Conservation (phyloP, 768 basidiomycete genomes). For the Suillus alpinus region DNA sequence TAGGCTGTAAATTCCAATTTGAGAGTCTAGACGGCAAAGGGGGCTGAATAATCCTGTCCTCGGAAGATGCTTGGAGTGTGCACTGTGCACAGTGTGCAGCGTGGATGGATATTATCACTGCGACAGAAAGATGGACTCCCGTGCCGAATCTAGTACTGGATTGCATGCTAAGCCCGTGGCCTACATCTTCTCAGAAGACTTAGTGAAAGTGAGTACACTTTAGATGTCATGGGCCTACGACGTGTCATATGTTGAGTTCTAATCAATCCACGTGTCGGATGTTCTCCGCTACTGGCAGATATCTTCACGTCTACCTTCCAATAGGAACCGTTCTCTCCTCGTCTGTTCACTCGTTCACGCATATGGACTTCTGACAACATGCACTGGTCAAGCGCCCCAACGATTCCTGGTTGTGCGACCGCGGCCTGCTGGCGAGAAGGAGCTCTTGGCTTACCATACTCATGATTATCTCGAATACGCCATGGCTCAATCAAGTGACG, state of each 20-base stretch:
- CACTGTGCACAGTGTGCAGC: not conserved
- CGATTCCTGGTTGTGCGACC: constrained; percentile 51
- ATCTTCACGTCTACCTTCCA: constrained; percentile 65
- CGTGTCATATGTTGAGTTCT: not conserved
- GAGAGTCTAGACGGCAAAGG: no score
- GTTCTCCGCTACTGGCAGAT: constrained; percentile 24
- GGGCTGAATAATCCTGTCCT: no score
- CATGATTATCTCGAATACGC: constrained; percentile 66
- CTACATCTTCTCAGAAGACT: constrained; percentile 58
- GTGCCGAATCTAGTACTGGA: not conserved
- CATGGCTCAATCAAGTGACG: constrained; percentile 33
- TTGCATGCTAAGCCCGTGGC: constrained; percentile 24
- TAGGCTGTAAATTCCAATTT: no score
- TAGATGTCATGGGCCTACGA: not conserved
- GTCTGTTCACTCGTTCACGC: constrained; percentile 63
- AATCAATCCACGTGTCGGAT: not conserved
- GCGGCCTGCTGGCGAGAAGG: constrained; percentile 47
- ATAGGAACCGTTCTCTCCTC: constrained; percentile 58
- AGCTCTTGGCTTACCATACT: constrained; percentile 68
- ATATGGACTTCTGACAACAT: constrained; percentile 44
- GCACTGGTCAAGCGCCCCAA: constrained; percentile 18
- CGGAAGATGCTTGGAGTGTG: not conserved
- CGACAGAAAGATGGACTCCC: not conserved
- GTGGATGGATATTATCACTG: not conserved
- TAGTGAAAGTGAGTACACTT: constrained; percentile 42